Evolutionary conservation across 164 flowering plant genomes (phyloP), one percentile per base, ranked within the genome.

Genomic region (Echeveria elegans): DNA sequence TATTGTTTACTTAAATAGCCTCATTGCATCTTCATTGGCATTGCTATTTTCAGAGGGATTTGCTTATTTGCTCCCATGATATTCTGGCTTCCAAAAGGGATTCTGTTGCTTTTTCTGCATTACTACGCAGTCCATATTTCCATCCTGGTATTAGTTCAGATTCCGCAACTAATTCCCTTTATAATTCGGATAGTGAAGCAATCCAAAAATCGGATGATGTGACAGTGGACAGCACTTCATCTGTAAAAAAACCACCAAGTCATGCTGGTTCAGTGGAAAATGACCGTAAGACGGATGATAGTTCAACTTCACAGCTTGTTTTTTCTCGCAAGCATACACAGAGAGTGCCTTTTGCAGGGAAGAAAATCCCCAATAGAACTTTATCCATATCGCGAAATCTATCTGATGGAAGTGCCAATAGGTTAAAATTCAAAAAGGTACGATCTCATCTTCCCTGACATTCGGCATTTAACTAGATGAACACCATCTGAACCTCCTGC

Each of bases 141-240:
- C 84, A 73, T 21, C 86, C 87, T 50, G 96, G 88, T 67, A 83
- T 82, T 65, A 90, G 96, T 70, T 88, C 98, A 9, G 97, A 88
- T 69, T 90, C 97, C 15, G 98, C 92, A 48, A 90, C 98, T 21
- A 89, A 97, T 23, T 88, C 93, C 29, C 79, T 88, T 4, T 75
- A 73, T 66, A 83, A 70, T 73, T 85, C 97, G 73, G 82, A 28
- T 52, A 52, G 84, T 70, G 93, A 85, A 72, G 84, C 85, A 64
- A 64, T 86, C 23, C 97, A 93, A 69, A 84, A 81, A 76, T 88
- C 98, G 37, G 97, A 91, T 83, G 96, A 94, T 43, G 48, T 82
- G 60, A 86, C 96, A 10, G 82, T 83, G 41, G 96, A 90, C 63
- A 89, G 89, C 73, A 79, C 82, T 7, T 69, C 84, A 63, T 85